phyloP scores from a whole-genome alignment of 2,329 filamentous ascomycete genomes.

The Cladosporium oxysporum region DNA sequence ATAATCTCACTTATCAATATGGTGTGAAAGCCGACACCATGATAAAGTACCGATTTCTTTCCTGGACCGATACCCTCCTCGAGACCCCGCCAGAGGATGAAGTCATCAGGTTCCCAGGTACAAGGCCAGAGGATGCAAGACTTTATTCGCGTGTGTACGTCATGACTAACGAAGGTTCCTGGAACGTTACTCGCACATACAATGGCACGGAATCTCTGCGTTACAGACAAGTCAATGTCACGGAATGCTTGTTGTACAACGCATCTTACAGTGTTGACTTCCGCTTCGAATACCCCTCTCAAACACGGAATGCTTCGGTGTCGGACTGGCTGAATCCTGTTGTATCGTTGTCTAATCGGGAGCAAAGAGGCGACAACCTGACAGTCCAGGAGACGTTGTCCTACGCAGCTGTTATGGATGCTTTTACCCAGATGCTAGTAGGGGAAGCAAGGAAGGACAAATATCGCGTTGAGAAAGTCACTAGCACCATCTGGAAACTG shows the following conservation, averaged over 20 bases:
- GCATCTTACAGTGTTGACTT: background rate
- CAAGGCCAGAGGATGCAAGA: background rate
- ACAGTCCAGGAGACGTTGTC: background rate
- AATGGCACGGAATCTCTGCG: background rate
- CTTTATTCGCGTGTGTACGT: background rate
- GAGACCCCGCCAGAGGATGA: too few relatives aligned
- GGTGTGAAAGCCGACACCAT: background rate
- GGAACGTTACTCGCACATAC: background rate
- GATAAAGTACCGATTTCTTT: too few relatives aligned
- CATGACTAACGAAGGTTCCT: background rate
- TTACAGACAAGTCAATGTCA: background rate
- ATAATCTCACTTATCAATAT: background rate
- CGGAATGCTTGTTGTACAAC: background rate
- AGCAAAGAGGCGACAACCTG: background rate
- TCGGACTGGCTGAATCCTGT: background rate
- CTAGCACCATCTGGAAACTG: background rate
- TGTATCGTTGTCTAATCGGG: background rate
- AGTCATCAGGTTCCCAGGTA: too few relatives aligned
- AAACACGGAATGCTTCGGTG: background rate
- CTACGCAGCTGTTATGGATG: background rate
- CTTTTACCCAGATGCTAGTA: background rate
- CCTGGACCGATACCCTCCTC: background rate
- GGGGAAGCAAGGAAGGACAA: background rate
- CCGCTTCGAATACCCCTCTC: background rate
- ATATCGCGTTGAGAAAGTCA: background rate